Base-by-base conservation (phyloP, 192 early-diverging fungal genomes). In the Phycomyces blakesleeanus region DNA sequence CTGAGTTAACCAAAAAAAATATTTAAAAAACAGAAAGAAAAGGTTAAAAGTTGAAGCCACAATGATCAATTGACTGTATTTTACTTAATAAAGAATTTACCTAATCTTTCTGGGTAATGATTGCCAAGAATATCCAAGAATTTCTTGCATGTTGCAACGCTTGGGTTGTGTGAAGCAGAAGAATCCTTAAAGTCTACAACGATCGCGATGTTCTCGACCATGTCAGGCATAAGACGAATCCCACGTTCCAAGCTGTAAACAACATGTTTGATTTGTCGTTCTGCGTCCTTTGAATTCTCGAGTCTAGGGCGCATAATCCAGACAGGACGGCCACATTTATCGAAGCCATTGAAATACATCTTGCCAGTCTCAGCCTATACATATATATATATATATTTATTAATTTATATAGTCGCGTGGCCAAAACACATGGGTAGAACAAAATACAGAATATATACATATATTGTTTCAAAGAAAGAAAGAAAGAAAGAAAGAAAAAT, bases 91-190 rank as follows among this genome's bases (percentile, higher is more conserved):
- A n/a, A n/a, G n/a, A n/a, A n/a, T n/a, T 34, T 76, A 50, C 87
- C 85, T 44, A 93, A 73, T 57, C 89, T 80, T 77, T 98, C 95
- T 6, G 94, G 94, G 60, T 96, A 98, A 78, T 98, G 96, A 56
- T 84, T 86, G 37, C 85, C 83, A 22, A 98, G 74, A 20, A 91
- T 85, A 47, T 91, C 70, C 55, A 96, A 75, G 61, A 94, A 93
- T 61, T 93, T 83, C 38, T 85, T 91, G 10, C 86, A 84, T 0
- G 91, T 85, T 8, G 81, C 82, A 6, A 94, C 71, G 22, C 87
- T 82, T 9, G 89, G 88, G 26, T 81, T 84, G 66, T 79, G 87
- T 52, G 83, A 77, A 69, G 85, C 80, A 40, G 82, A 77, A 64
- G 83, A 78, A 49, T 83, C 80, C 21, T 87, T 82, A 65, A 92